Conservation (phyloP, 208 protist genomes). For the Trypanosoma avium region DNA sequence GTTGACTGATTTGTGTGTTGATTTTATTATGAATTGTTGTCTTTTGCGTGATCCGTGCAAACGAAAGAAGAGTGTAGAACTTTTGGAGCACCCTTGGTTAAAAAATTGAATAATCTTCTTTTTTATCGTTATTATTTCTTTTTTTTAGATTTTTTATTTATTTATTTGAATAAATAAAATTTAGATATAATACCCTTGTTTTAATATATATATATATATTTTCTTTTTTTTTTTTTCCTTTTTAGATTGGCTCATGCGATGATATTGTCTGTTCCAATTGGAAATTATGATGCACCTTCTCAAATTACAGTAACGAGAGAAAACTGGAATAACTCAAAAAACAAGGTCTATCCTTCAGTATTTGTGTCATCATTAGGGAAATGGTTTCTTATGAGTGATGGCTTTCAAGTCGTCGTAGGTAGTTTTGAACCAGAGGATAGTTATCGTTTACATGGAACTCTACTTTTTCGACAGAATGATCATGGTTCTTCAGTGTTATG, state of each 20-base stretch:
- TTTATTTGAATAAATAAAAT: slow-evolving; percentile 9
- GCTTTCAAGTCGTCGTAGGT: slow-evolving; percentile 17
- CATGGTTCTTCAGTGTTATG: slow-evolving; percentile 12
- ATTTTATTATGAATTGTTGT: slow-evolving; percentile 7
- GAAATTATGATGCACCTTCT: slow-evolving; percentile 11
- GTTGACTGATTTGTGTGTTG: slow-evolving; percentile 10
- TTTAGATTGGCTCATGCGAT: slow-evolving; percentile 28
- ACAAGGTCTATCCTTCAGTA: slow-evolving; percentile 7
- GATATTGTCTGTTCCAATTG: slow-evolving; percentile 27
- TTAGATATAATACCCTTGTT: slow-evolving; percentile 9
- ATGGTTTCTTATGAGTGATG: slow-evolving; percentile 26
- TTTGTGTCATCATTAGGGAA: slow-evolving; percentile 9
- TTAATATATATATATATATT: slow-evolving; percentile 8
- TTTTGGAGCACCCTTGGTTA: no score
- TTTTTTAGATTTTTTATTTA: no score
- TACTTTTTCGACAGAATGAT: slow-evolving; percentile 23
- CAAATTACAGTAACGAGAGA: slow-evolving; percentile 19
- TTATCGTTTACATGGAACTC: slow-evolving; percentile 21
- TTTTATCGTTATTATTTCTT: no score
- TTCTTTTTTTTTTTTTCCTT: slow-evolving; percentile 27
- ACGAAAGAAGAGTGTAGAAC: background rate
- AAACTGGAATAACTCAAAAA: slow-evolving; percentile 19
- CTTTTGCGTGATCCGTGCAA: background rate
- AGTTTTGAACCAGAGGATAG: slow-evolving; percentile 3
- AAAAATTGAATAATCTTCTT: slow-evolving; percentile 1